These are phyloP conservation scores for Lentinus tigrinus DNA, from an alignment of 768 basidiomycete genomes.

Conservation along the genomic window DNA sequence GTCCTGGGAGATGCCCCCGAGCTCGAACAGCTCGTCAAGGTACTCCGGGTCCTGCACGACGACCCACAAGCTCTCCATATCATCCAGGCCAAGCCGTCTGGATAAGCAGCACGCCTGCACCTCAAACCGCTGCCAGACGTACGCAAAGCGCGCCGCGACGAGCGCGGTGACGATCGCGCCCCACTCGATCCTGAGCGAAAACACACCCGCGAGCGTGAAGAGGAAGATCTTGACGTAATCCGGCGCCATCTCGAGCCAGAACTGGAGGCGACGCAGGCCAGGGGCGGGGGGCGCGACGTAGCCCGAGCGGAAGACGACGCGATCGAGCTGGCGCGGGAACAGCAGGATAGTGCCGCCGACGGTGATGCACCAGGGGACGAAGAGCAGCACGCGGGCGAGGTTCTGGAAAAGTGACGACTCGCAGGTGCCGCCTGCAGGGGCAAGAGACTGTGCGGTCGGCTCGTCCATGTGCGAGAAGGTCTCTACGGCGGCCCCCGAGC, in stretches of 20 bases:
- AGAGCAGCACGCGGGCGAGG: slow-evolving; percentile 15
- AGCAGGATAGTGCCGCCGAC: slow-evolving; percentile 35
- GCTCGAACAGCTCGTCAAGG: background rate
- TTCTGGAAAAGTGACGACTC: background rate
- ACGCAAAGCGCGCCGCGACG: slow-evolving; percentile 23
- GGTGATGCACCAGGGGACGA: slow-evolving; percentile 36
- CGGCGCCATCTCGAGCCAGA: slow-evolving; percentile 36
- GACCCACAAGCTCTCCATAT: slow-evolving; percentile 35
- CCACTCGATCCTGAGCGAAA: slow-evolving; percentile 7
- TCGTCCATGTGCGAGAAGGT: background rate
- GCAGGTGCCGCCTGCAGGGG: background rate
- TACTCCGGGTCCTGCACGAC: slow-evolving; percentile 20
- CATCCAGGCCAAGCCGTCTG: slow-evolving; percentile 29
- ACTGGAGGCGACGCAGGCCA: slow-evolving; percentile 37
- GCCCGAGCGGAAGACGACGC: slow-evolving; percentile 29
- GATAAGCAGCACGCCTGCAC: slow-evolving; percentile 22
- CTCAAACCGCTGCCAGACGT: slow-evolving; percentile 25
- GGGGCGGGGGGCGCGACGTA: slow-evolving; percentile 25
- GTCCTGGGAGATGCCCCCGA: background rate
- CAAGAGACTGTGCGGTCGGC: background rate
- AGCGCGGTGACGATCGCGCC: slow-evolving; percentile 5
- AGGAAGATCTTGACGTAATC: slow-evolving; percentile 31
- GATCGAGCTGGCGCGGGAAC: slow-evolving; percentile 27
- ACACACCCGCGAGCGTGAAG: slow-evolving; percentile 25
- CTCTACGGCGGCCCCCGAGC: background rate